Base-by-base conservation (phyloP, 306 rosid genomes). In the Acacia melanoxylon region DNA sequence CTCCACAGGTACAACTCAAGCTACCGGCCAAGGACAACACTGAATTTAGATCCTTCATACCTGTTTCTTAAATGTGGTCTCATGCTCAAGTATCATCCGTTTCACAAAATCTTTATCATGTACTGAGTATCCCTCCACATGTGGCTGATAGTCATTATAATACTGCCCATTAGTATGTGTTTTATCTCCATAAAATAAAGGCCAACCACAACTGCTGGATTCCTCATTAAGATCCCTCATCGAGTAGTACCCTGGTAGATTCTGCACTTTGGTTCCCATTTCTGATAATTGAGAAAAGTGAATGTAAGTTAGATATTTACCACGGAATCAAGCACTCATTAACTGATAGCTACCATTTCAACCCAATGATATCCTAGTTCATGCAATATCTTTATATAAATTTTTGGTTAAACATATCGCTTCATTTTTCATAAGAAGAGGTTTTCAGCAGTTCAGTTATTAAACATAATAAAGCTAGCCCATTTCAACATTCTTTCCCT, bases 201-300 rank as follows among this genome's bases (percentile, higher is more conserved):
- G 91, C 98, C 99, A 93, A 46, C 90, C 91, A 86, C 89, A 95
- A 87, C 90, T 94, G 86, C 91, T 94, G 78, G 98, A 91, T 87
- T 91, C 97, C 83, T 93, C 98, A 75, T 95, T 95, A 82, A 93
- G 97, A 91, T 95, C 99, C 88, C 93, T 91, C 92, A 92, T 91
- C 52, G 99, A 80, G 86, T 84, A 88, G 89, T 91, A 89, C 67
- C 92, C 93, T 17, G 97, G 94, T 79, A 89, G 86, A 84, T 86
- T 87, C 86, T 95, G 97, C 88, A 95, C 92, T 88, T 95, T 93
- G 83, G 98, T 93, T 88, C 99, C 99, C 99, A 95, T 95, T 83
- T 94, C 97, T 95, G 89, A 81, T 52, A 82, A 83, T 72, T 78
- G 48, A 72, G 33, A 73, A 68, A 45, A 40, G 70, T n/a, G 72